These are phyloP conservation scores for Carex scoparia DNA, from an alignment of 176 grass and related monocot species.

Conservation along the genomic window DNA sequence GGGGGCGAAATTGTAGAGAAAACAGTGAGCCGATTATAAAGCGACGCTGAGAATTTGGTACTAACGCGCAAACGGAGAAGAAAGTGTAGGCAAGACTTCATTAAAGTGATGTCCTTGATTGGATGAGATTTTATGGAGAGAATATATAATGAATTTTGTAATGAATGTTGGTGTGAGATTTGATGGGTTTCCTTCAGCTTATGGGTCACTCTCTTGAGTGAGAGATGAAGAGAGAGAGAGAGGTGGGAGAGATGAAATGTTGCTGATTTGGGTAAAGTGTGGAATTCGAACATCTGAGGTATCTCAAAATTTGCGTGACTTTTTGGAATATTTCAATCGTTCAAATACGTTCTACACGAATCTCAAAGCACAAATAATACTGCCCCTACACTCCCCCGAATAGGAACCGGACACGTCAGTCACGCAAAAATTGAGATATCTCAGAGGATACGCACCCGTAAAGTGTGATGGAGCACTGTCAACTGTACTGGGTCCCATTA, in stretches of 20 bases:
- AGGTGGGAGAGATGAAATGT: conserved; percentile 17
- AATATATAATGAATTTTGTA: conserved; percentile 14
- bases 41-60: neutral
- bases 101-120: neutral
- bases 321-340: too few relatives aligned
- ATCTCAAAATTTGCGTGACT: too few relatives aligned
- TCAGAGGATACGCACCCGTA: neutral
- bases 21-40: neutral
- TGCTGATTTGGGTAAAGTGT: conserved; percentile 15
- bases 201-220: conserved; percentile 8
- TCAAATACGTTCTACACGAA: too few relatives aligned
- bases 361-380: too few relatives aligned
- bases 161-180: conserved; percentile 20
- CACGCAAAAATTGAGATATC: too few relatives aligned
- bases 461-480: neutral
- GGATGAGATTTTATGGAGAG: neutral
- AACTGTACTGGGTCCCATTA: neutral
- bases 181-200: conserved; percentile 23
- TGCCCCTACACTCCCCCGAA: too few relatives aligned
- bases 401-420: too few relatives aligned
- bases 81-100: neutral
- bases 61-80: neutral
- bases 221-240: neutral
- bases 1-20: neutral
- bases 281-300: too few relatives aligned